Evolutionary conservation across 2,329 filamentous ascomycete genomes (phyloP).

Genomic region (Pseudogymnoascus sp.): DNA sequence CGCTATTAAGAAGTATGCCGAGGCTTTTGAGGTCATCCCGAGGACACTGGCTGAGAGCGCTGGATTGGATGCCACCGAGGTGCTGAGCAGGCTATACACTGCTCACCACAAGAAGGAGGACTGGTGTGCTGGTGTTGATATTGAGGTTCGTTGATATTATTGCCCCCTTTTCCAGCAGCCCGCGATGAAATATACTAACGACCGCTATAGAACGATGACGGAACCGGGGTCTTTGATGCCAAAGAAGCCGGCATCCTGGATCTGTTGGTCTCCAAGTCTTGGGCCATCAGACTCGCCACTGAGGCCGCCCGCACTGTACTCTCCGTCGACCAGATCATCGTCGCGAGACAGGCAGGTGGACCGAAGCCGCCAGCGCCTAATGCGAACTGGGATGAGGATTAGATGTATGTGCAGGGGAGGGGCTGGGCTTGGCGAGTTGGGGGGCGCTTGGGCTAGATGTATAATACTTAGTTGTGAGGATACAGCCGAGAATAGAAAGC

Average conservation of each 20-base stretch:
- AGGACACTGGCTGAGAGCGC: slow-evolving; percentile 91
- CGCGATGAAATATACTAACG: slow-evolving; percentile 10
- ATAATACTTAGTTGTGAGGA: slow-evolving; percentile 20
- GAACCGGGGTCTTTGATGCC: slow-evolving; percentile 75
- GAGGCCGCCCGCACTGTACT: slow-evolving; percentile 90
- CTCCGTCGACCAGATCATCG: slow-evolving; percentile 98
- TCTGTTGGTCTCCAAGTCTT: slow-evolving; percentile 82
- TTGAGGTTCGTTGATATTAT: slow-evolving; percentile 51
- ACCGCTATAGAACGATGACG: slow-evolving; percentile 56
- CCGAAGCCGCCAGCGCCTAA: slow-evolving; percentile 95
- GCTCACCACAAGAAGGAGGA: slow-evolving; percentile 82
- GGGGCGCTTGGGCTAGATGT: slow-evolving; percentile 22
- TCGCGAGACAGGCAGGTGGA: slow-evolving; percentile 91
- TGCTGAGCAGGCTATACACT: slow-evolving; percentile 84
- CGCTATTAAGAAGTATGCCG: slow-evolving; percentile 93
- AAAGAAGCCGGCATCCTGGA: slow-evolving; percentile 86
- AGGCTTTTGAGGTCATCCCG: slow-evolving; percentile 95
- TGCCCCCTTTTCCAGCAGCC: background rate
- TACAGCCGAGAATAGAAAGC: slow-evolving; percentile 7
- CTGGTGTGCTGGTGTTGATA: slow-evolving; percentile 88
- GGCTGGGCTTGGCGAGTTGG: slow-evolving; percentile 12
- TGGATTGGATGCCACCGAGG: slow-evolving; percentile 93
- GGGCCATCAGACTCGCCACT: slow-evolving; percentile 94
- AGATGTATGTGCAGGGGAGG: slow-evolving; percentile 17
- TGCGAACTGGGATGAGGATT: slow-evolving; percentile 43